phyloP scores from a whole-genome alignment of 2,329 filamentous ascomycete species.

The Trichoderma oligosporum region DNA sequence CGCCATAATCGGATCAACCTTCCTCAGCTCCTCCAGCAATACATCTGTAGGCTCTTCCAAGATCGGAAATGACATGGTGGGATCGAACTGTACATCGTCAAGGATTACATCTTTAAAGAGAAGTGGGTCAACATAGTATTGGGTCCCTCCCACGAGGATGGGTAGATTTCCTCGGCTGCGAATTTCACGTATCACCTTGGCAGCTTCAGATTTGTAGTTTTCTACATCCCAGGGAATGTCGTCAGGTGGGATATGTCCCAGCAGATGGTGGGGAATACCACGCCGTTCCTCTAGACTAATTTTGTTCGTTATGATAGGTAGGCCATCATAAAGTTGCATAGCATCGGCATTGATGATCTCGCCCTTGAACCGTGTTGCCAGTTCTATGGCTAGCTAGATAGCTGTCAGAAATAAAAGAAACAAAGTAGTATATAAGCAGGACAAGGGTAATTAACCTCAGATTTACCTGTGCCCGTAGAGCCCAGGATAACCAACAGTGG shows the following conservation, averaged over 20 bases:
- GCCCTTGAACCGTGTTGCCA: conserved; percentile 79
- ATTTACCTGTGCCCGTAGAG: conserved; percentile 90
- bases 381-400: conserved; percentile 77
- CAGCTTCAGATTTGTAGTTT: conserved; percentile 68
- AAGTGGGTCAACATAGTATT: conserved; percentile 89
- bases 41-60: conserved; percentile 66
- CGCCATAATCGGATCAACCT: conserved; percentile 87
- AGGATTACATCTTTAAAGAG: conserved; percentile 67
- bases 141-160: conserved; percentile 88
- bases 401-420: conserved; percentile 1
- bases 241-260: conserved; percentile 71
- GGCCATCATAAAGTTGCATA: conserved; percentile 91
- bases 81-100: conserved; percentile 38
- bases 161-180: conserved; percentile 73
- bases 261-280: conserved; percentile 80
- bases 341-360: conserved; percentile 97
- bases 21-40: conserved; percentile 67
- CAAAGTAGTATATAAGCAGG: not conserved
- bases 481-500: conserved; percentile 81
- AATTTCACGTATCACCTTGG: conserved; percentile 71
- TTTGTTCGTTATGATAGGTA: conserved; percentile 96
- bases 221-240: conserved; percentile 81
- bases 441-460: conserved; percentile 58
- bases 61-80: conserved; percentile 57
- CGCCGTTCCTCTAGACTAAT: conserved; percentile 70